These are phyloP conservation scores for Sanghuangporus sanghuang DNA, from an alignment of 1,284 basidiomycete species.

Conservation along the genomic window DNA sequence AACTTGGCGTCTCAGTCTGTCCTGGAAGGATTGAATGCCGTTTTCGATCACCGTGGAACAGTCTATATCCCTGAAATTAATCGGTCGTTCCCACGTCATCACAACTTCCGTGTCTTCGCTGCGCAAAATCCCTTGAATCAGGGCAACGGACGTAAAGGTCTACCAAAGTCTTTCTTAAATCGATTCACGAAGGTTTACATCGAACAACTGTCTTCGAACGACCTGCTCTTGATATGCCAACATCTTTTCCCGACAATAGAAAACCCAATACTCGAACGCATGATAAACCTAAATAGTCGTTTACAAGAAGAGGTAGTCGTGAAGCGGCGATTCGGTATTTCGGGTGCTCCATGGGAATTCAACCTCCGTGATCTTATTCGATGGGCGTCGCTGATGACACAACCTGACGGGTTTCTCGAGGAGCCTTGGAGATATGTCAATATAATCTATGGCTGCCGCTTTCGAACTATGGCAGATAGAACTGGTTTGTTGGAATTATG, in stretches of 20 bases:
- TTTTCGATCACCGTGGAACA: constrained; percentile 93
- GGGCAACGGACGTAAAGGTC: constrained; percentile 95
- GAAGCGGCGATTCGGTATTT: constrained; percentile 68
- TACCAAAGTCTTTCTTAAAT: constrained; percentile 97
- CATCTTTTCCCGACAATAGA: constrained; percentile 68
- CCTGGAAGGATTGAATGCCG: constrained; percentile 95
- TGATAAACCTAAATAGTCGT: constrained; percentile 82
- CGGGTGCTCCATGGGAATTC: constrained; percentile 97
- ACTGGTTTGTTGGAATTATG: constrained; percentile 59
- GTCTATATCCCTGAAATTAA: constrained; percentile 96
- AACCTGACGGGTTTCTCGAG: constrained; percentile 8
- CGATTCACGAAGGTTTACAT: constrained; percentile 97
- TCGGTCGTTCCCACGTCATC: constrained; percentile 84
- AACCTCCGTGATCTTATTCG: constrained; percentile 94
- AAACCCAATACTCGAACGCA: constrained; percentile 51
- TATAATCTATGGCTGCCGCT: constrained; percentile 81
- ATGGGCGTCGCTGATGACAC: constrained; percentile 70
- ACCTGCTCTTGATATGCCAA: constrained; percentile 78
- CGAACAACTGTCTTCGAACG: constrained; percentile 77
- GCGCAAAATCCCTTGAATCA: constrained; percentile 97
- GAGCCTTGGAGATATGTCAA: constrained; percentile 63
- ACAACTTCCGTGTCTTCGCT: constrained; percentile 93
- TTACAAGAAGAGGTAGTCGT: constrained; percentile 71
- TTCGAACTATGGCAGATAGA: constrained; percentile 72
- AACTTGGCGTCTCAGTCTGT: constrained; percentile 95